phyloP scores from a whole-genome alignment of 2,329 filamentous ascomycete species.

The Colletotrichum limetticola region DNA sequence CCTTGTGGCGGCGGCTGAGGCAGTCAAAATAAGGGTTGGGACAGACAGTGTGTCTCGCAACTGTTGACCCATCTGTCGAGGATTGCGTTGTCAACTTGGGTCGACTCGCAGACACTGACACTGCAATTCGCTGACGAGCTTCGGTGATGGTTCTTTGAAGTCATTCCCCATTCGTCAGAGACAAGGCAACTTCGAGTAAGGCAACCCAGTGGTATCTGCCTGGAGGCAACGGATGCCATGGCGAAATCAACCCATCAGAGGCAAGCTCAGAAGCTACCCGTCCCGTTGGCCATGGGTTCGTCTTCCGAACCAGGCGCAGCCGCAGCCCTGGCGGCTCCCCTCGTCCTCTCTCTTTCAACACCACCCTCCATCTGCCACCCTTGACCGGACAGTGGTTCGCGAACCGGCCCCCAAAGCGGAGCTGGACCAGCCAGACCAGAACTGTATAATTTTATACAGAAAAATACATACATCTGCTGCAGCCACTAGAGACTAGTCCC shows the following conservation, averaged over 20 bases:
- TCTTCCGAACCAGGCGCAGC: slow-evolving; percentile 5
- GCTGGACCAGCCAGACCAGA: neutral
- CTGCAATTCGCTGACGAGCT: neutral
- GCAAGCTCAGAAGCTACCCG: neutral
- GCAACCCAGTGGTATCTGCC: slow-evolving; percentile 24
- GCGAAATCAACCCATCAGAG: neutral
- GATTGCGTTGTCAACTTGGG: neutral
- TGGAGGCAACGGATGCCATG: slow-evolving; percentile 13
- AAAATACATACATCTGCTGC: neutral
- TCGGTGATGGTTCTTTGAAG: neutral
- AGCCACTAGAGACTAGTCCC: slow-evolving; percentile 11
- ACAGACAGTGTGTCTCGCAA: neutral
- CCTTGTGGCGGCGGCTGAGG: neutral
- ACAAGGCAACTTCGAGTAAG: slow-evolving; percentile 18
- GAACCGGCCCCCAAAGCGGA: neutral
- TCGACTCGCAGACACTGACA: slow-evolving; percentile 4
- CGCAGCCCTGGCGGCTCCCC: slow-evolving; percentile 26
- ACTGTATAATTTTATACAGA: slow-evolving; percentile 20
- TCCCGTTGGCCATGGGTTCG: neutral
- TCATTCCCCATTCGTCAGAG: slow-evolving; percentile 8
- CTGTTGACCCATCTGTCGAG: neutral
- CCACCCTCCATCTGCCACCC: slow-evolving; percentile 8
- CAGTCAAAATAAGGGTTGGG: neutral
- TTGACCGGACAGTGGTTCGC: slow-evolving; percentile 5
- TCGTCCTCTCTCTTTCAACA: slow-evolving; percentile 5